A percentile compares a stretch with the other conserved stretches of the same genome.
phyloP scores from a whole-genome alignment of 164 flowering plant species.

The grape (Vitis vinifera) region ASM3070453v1 NC_081823.1:27023001-27023500 shows the following conservation, averaged over 20 bases:
- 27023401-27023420: too few species aligned
- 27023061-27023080: background rate
- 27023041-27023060: background rate
- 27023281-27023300: conserved; percentile 89
- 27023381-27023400: too few species aligned
- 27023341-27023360: too few species aligned
- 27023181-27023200: background rate
- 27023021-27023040: background rate
- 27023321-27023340: conserved; percentile 82
- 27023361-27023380: too few species aligned
- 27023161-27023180: background rate
- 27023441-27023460: too few species aligned
- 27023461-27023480: too few species aligned
- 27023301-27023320: conserved; percentile 89
- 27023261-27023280: conserved; percentile 98
- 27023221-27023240: conserved; percentile 68
- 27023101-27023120: conserved; percentile 98
- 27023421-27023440: too few species aligned
- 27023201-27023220: conserved; percentile 3
- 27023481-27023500: too few species aligned
- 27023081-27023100: conserved; percentile 71
- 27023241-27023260: conserved; percentile 98
- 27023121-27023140: conserved; percentile 85
- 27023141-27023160: conserved; percentile 60
- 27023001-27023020: conserved; percentile 54